These are phyloP conservation scores for Ceratobasidium sp. DNA, from an alignment of 1,284 basidiomycete genomes.

Conservation along the genomic window DNA sequence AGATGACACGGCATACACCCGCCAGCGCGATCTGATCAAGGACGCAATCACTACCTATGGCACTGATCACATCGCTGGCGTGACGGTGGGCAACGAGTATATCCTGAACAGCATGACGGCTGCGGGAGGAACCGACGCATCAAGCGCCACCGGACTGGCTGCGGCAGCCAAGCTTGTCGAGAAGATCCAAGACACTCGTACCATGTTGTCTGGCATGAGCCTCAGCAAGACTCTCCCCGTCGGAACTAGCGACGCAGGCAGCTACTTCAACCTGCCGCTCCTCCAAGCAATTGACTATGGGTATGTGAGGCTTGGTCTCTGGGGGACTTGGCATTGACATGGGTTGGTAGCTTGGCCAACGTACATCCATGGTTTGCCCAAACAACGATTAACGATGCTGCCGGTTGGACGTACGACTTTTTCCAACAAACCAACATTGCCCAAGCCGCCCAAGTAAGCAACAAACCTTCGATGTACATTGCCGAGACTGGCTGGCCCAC, in stretches of 20 bases:
- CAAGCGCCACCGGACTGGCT: constrained; percentile 59
- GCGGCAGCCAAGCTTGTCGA: constrained; percentile 59
- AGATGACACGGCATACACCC: constrained; percentile 68
- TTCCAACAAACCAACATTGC: constrained; percentile 65
- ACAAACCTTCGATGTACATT: constrained; percentile 80
- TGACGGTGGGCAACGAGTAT: constrained; percentile 61
- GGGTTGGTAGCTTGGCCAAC: constrained; percentile 60
- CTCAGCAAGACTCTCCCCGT: constrained; percentile 65
- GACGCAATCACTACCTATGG: constrained; percentile 80
- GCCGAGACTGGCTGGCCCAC: constrained; percentile 96
- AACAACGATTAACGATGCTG: constrained; percentile 70
- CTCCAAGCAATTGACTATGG: constrained; percentile 77
- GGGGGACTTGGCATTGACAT: neutral
- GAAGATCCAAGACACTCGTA: constrained; percentile 70
- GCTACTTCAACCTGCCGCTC: constrained; percentile 78
- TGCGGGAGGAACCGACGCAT: constrained; percentile 49
- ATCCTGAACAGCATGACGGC: constrained; percentile 41
- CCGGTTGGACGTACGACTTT: constrained; percentile 69
- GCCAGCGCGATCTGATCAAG: constrained; percentile 73
- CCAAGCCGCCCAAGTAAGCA: constrained; percentile 57
- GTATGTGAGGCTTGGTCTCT: constrained; percentile 51
- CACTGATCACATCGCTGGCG: constrained; percentile 73
- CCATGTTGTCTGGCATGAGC: constrained; percentile 59
- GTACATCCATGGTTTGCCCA: constrained; percentile 79
- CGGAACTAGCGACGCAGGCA: constrained; percentile 91